These are phyloP conservation scores for Blastocladiella britannica DNA, from an alignment of 192 early-diverging fungal genomes.

Conservation along the genomic window DNA sequence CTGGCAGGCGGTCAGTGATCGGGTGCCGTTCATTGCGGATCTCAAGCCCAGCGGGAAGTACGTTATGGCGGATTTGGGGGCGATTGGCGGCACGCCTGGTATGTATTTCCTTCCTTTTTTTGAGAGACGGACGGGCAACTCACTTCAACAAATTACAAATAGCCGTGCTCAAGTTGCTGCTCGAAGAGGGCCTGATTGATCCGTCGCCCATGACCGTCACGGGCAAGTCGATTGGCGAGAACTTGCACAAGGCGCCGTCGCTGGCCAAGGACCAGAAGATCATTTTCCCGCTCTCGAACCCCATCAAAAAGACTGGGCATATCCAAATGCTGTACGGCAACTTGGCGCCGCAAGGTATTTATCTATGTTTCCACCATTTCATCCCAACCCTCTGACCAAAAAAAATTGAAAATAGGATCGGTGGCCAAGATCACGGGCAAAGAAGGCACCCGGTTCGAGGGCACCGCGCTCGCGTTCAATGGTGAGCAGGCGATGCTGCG, in stretches of 20 bases:
- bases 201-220: slow-evolving; percentile 88
- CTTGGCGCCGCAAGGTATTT: slow-evolving; percentile 60
- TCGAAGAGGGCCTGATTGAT: slow-evolving; percentile 62
- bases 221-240: slow-evolving; percentile 89
- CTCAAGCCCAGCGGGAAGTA: slow-evolving; percentile 95
- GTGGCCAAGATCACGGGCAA: slow-evolving; percentile 99
- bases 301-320: slow-evolving; percentile 89
- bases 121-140: too few species aligned
- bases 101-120: neutral
- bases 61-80: slow-evolving; percentile 91
- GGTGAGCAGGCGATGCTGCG: slow-evolving; percentile 78
- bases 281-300: slow-evolving; percentile 55
- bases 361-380: neutral
- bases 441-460: slow-evolving; percentile 77
- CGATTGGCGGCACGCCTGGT: slow-evolving; percentile 75
- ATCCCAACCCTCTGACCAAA: too few species aligned
- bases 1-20: slow-evolving; percentile 79
- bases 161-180: slow-evolving; percentile 79
- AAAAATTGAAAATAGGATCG: slow-evolving; percentile 25
- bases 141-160: too few species aligned
- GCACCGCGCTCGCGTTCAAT: slow-evolving; percentile 78
- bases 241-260: slow-evolving; percentile 55
- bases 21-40: slow-evolving; percentile 88
- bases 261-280: slow-evolving; percentile 64
- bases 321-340: slow-evolving; percentile 87